phyloP scores from a whole-genome alignment of 177 flowering plant genomes.

The Tripterygium wilfordii region DNA sequence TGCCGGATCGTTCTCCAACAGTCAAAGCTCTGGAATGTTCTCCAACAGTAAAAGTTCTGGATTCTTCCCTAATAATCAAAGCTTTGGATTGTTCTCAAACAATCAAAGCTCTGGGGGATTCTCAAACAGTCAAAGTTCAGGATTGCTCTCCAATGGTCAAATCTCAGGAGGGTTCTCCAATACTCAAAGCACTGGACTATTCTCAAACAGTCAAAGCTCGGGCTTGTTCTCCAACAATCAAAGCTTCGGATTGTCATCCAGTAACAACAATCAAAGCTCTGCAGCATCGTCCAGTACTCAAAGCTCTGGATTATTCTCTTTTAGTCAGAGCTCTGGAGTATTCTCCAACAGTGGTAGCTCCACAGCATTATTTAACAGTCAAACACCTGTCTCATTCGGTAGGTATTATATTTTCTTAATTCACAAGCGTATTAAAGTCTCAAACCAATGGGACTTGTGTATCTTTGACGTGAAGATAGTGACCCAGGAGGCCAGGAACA shows the following conservation, averaged over 20 bases:
- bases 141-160: background rate
- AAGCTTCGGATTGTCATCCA: background rate
- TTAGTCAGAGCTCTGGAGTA: background rate
- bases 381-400: constrained; percentile 50
- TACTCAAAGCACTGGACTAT: background rate
- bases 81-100: background rate
- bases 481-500: too few species aligned
- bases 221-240: constrained; percentile 14
- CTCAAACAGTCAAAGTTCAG: background rate
- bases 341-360: too few species aligned
- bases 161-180: background rate
- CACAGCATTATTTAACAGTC: constrained; percentile 12
- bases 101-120: background rate
- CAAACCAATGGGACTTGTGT: background rate
- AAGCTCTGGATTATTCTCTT: background rate
- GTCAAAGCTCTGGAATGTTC: constrained; percentile 37
- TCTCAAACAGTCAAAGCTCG: constrained; percentile 34
- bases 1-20: background rate
- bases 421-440: background rate
- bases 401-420: constrained; percentile 11
- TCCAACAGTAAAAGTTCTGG: constrained; percentile 9
- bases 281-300: background rate
- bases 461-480: constrained; percentile 2
- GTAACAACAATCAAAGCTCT: background rate
- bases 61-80: background rate